These are phyloP conservation scores for Phialophora expanda DNA, from an alignment of 2,329 filamentous ascomycete genomes.

Conservation along the genomic window DNA sequence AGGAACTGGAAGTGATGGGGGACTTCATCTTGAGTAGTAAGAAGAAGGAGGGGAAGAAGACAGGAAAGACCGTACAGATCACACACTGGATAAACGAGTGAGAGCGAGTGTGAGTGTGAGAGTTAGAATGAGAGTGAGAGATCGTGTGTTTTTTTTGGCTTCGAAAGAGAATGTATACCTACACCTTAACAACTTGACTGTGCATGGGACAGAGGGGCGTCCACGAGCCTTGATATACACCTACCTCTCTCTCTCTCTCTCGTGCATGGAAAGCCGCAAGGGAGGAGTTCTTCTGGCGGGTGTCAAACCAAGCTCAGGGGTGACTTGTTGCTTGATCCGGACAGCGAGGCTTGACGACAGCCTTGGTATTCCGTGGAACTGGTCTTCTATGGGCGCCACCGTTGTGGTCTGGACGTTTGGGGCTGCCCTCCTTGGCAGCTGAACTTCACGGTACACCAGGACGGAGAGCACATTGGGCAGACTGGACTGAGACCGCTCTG, in stretches of 20 bases:
- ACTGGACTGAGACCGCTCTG: background rate
- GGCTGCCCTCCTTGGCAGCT: slow-evolving; percentile 1
- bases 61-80: background rate
- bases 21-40: background rate
- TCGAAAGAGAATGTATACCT: background rate
- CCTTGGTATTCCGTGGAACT: background rate
- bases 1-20: background rate
- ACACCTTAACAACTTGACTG: background rate
- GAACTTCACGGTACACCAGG: background rate
- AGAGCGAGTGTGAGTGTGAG: background rate
- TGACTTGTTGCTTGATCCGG: slow-evolving; percentile 1
- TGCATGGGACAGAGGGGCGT: background rate
- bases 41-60: background rate
- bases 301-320: slow-evolving; percentile 5
- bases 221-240: background rate
- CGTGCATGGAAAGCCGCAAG: too few species aligned
- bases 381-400: background rate
- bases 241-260: too few species aligned
- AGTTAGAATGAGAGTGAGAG: background rate
- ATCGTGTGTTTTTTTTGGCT: background rate
- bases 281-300: too few species aligned
- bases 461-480: too few species aligned
- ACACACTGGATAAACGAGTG: background rate
- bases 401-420: background rate
- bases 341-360: slow-evolving; percentile 2